A percentile compares a stretch with the other conserved stretches of the same genome.
Evolutionary conservation across 2,329 filamentous ascomycete species (phyloP).

Genomic region (Colletotrichum sp.): DNA sequence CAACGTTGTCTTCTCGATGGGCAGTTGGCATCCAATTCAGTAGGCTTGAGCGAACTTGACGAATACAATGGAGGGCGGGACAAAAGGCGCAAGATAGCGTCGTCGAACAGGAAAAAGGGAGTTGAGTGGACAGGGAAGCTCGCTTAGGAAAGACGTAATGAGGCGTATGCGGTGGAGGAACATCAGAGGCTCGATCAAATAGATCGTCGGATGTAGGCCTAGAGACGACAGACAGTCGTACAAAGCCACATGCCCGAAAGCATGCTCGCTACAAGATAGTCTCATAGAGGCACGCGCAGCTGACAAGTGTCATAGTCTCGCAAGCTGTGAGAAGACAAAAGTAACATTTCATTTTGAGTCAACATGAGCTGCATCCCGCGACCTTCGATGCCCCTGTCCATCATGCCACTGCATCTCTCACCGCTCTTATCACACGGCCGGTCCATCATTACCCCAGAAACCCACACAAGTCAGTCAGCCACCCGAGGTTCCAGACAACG

Average conservation of each 20-base stretch:
- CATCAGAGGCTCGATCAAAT: neutral
- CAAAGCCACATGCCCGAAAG: neutral
- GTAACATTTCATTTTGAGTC: neutral
- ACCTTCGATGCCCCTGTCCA: neutral
- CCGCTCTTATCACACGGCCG: neutral
- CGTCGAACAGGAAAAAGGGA: neutral
- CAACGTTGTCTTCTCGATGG: slow-evolving; percentile 5
- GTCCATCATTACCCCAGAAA: neutral
- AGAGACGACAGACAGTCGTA: neutral
- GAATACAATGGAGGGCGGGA: neutral
- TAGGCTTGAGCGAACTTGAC: neutral
- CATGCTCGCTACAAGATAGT: neutral
- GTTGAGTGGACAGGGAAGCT: neutral
- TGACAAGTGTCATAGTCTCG: neutral
- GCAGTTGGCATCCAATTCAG: slow-evolving; percentile 3
- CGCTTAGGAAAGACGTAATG: neutral
- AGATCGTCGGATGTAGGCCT: neutral
- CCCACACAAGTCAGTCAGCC: neutral
- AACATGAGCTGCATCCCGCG: neutral
- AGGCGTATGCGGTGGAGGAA: slow-evolving; percentile 1
- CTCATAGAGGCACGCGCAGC: neutral
- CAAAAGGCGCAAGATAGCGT: neutral
- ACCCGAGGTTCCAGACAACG: neutral
- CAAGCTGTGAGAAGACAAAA: neutral
- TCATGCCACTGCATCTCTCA: neutral